phyloP scores from a whole-genome alignment of 495 filamentous ascomycete species.

The Physcia stellaris region DNA sequence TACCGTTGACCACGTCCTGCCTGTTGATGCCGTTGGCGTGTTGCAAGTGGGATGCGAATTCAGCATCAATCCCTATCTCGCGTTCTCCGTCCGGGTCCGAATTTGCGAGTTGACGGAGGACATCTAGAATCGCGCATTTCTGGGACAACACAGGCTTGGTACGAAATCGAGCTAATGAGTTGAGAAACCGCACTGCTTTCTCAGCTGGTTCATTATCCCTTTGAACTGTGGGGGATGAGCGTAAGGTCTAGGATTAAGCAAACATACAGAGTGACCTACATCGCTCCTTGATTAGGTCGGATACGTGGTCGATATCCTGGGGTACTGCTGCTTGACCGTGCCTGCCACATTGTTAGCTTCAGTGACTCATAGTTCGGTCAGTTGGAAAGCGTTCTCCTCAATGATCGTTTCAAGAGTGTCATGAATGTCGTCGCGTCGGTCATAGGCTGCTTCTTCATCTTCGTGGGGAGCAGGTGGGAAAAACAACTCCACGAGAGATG shows the following conservation, averaged over 20 bases:
- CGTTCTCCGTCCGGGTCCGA: too few relatives aligned
- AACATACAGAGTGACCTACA: too few relatives aligned
- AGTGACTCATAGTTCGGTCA: too few relatives aligned
- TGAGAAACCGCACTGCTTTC: conserved; percentile 75
- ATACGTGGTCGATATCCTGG: conserved; percentile 82
- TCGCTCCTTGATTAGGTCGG: conserved; percentile 80
- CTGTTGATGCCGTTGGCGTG: neutral
- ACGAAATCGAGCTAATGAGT: conserved; percentile 74
- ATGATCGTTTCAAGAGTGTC: conserved; percentile 33
- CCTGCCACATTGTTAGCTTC: too few relatives aligned
- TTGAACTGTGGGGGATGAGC: conserved; percentile 37
- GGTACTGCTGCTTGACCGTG: too few relatives aligned
- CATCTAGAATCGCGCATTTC: conserved; percentile 92
- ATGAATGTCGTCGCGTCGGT: conserved; percentile 28
- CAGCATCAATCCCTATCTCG: too few relatives aligned
- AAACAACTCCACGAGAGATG: conserved; percentile 38
- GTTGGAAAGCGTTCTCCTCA: conserved; percentile 23
- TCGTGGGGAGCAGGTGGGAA: conserved; percentile 29
- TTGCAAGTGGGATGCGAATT: conserved; percentile 1
- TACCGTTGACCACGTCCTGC: neutral
- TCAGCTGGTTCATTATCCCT: conserved; percentile 61
- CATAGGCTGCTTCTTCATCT: conserved; percentile 32
- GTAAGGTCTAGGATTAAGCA: too few relatives aligned
- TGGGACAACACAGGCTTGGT: conserved; percentile 81
- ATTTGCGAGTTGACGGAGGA: conserved; percentile 70